These are phyloP conservation scores for Lasiosphaeria miniovina DNA, from an alignment of 495 filamentous ascomycete species.

Conservation along the genomic window DNA sequence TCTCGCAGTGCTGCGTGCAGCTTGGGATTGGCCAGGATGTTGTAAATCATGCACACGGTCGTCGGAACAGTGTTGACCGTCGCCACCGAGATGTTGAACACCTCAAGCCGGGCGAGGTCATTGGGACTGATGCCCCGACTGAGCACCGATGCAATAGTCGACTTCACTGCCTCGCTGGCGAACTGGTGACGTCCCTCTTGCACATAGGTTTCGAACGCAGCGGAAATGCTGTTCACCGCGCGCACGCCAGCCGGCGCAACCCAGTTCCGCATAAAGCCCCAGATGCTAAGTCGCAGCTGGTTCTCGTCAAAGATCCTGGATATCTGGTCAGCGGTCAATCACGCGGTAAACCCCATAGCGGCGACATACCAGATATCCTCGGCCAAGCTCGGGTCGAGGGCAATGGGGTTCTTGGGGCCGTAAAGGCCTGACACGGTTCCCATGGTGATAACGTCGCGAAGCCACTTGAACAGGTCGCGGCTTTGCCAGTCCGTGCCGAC, in stretches of 20 bases:
- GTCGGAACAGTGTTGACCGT: conserved; percentile 4
- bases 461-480: conserved; percentile 1
- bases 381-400: conserved; percentile 1
- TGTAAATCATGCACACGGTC: conserved; percentile 3
- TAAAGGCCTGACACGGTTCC: neutral
- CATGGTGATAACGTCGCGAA: conserved; percentile 2
- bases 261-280: neutral
- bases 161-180: neutral
- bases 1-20: neutral
- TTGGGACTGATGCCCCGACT: neutral
- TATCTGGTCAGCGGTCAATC: neutral
- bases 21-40: conserved; percentile 3
- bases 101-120: conserved; percentile 3
- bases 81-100: conserved; percentile 6
- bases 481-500: neutral
- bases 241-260: conserved; percentile 2
- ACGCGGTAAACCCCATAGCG: neutral
- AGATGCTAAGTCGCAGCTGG: neutral
- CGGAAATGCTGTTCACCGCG: conserved; percentile 3
- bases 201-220: neutral
- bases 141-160: neutral
- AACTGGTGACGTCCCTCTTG: neutral
- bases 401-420: conserved; percentile 2
- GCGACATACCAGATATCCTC: conserved; percentile 3
- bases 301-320: conserved; percentile 7